phyloP scores from a whole-genome alignment of 2,329 filamentous ascomycete species.

The Phyllosticta citribraziliensis region DNA sequence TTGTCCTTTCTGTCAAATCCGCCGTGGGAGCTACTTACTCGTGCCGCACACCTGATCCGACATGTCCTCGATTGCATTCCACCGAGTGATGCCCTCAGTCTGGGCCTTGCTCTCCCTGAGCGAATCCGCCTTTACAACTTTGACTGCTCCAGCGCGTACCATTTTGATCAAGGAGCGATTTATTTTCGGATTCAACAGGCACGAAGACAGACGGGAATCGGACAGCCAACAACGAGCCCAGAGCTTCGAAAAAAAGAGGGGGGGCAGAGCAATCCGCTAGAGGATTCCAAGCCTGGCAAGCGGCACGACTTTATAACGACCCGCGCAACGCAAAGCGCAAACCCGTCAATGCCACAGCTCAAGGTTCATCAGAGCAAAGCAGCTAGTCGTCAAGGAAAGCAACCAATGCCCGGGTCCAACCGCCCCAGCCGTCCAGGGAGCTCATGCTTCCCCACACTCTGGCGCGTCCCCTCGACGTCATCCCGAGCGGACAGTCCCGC shows the following conservation, averaged over 20 bases:
- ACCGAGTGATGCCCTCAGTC: constrained; percentile 41
- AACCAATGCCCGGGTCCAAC: background rate
- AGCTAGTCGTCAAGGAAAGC: background rate
- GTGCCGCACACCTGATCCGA: constrained; percentile 58
- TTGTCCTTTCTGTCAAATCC: background rate
- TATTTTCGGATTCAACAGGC: background rate
- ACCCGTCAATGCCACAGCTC: background rate
- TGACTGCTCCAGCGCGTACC: constrained; percentile 10
- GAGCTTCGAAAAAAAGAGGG: background rate
- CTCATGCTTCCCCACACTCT: background rate
- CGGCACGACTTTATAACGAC: background rate
- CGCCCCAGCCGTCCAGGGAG: background rate
- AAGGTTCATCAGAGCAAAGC: background rate
- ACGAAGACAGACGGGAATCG: background rate
- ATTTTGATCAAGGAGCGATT: background rate
- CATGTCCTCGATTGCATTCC: constrained; percentile 52
- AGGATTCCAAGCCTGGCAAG: background rate
- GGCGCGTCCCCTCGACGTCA: background rate
- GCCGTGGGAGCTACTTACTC: constrained; percentile 34
- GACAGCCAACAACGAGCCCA: background rate
- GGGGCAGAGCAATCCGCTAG: background rate
- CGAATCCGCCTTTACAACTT: background rate
- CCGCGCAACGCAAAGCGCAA: background rate
- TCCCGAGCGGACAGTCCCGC: background rate
- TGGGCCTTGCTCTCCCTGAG: constrained; percentile 30